Percentiles rank a stretch among this genome's conserved stretches.
These are phyloP conservation scores for Orychophragmus violaceus DNA, from an alignment of 345 rosid genomes.

Conservation along the genomic window DNA sequence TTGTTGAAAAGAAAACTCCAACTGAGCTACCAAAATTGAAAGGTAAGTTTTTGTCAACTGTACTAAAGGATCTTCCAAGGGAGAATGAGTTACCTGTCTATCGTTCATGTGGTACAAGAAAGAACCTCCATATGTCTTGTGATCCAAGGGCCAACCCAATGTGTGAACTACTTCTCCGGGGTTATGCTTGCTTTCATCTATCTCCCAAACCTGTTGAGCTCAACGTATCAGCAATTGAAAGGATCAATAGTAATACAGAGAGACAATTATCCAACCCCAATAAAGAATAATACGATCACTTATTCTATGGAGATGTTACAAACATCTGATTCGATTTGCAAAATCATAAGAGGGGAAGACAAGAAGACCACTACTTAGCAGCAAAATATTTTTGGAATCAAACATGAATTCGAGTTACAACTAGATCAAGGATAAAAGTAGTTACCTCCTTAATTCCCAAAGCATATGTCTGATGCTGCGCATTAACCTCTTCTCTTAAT, in stretches of 20 bases:
- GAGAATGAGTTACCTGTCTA: slow-evolving; percentile 52
- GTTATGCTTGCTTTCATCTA: slow-evolving; percentile 74
- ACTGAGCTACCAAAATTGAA: slow-evolving; percentile 13
- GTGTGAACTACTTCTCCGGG: slow-evolving; percentile 87
- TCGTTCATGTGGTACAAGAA: slow-evolving; percentile 95
- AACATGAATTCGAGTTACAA: background rate
- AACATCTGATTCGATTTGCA: background rate
- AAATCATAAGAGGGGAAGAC: background rate
- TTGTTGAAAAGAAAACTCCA: slow-evolving; percentile 2
- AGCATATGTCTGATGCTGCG: slow-evolving; percentile 96
- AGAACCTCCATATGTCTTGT: slow-evolving; percentile 88
- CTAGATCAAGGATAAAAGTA: background rate
- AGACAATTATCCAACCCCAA: background rate
- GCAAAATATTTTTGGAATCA: background rate
- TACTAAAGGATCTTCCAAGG: no score
- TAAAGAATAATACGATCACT: background rate
- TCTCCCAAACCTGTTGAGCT: slow-evolving; percentile 80
- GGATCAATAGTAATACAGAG: background rate
- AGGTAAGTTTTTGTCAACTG: no score
- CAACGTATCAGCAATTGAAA: background rate
- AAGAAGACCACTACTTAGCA: background rate
- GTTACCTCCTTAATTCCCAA: slow-evolving; percentile 90
- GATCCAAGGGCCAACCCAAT: slow-evolving; percentile 92
- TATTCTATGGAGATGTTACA: background rate
- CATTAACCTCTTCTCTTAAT: slow-evolving; percentile 69